Percentiles rank a stretch among this genome's conserved stretches.
Evolutionary conservation across 495 filamentous ascomycete genomes (phyloP).

Genomic region (Hyphodiscus hymeniophilus): DNA sequence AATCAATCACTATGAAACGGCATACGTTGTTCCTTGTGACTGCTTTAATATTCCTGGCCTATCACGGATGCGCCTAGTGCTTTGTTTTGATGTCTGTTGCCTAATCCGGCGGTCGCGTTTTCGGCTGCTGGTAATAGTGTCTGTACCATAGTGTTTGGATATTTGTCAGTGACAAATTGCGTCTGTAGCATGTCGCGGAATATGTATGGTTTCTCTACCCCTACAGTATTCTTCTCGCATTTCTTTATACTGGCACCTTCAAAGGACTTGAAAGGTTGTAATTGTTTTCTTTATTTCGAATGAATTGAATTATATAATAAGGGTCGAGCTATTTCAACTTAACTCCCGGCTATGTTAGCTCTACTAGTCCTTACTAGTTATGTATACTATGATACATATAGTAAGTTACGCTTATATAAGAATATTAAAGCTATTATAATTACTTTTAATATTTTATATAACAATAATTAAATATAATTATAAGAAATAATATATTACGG

Average conservation of each 20-base stretch:
- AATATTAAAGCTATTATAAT: no score
- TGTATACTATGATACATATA: background rate
- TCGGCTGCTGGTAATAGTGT: no score
- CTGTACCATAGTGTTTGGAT: constrained; percentile 1
- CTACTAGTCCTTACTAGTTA: background rate
- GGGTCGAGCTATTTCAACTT: constrained; percentile 4
- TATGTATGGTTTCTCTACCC: no score
- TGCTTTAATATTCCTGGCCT: background rate
- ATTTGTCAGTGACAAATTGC: background rate
- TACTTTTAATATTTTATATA: no score
- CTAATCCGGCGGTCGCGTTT: no score
- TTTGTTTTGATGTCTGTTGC: no score
- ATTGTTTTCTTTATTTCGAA: constrained; percentile 1
- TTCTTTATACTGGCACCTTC: background rate
- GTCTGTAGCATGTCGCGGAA: no score
- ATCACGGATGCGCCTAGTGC: background rate
- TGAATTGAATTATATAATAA: constrained; percentile 1
- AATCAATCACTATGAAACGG: background rate
- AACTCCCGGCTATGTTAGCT: constrained; percentile 3
- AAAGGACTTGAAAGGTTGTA: background rate
- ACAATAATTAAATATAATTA: no score
- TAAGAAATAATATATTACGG: no score
- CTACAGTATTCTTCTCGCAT: constrained; percentile 3
- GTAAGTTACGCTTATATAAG: background rate
- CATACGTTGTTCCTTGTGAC: background rate